These are phyloP conservation scores for Penicillium sp. DNA, from an alignment of 2,329 filamentous ascomycete genomes.

Conservation along the genomic window DNA sequence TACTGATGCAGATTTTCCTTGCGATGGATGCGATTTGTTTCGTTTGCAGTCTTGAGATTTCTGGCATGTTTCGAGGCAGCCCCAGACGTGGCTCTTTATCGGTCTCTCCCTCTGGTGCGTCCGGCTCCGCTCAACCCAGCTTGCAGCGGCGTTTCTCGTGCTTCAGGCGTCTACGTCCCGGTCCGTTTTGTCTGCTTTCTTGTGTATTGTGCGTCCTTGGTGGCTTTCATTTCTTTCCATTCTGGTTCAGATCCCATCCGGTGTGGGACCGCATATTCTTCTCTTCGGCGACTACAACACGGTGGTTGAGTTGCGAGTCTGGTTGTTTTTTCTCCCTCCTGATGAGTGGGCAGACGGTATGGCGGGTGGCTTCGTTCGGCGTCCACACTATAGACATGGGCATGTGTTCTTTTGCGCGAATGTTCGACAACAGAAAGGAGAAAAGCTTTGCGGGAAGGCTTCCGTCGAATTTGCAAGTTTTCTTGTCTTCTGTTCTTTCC, in stretches of 20 bases:
- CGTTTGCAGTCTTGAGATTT: conserved; percentile 8
- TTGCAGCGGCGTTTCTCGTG: conserved; percentile 10
- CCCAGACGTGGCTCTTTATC: conserved; percentile 3
- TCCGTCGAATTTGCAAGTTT: conserved; percentile 21
- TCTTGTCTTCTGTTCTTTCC: conserved; percentile 10
- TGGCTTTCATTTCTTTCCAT: conserved; percentile 13
- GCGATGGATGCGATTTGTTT: conserved; percentile 7
- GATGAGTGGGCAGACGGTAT: conserved; percentile 36
- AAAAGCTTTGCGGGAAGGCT: conserved; percentile 28
- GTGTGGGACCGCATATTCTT: conserved; percentile 28
- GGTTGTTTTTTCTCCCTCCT: conserved; percentile 28
- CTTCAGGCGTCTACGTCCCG: conserved; percentile 10
- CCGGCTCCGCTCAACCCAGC: conserved; percentile 10
- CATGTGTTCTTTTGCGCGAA: conserved; percentile 34
- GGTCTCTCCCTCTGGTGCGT: conserved; percentile 5
- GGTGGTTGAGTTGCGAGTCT: conserved; percentile 29
- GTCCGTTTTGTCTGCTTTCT: conserved; percentile 9
- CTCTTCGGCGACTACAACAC: conserved; percentile 24
- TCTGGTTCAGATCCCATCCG: conserved; percentile 21
- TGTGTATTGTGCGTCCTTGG: conserved; percentile 20
- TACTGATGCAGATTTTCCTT: background rate
- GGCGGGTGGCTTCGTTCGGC: conserved; percentile 40
- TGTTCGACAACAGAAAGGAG: conserved; percentile 27
- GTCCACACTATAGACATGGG: conserved; percentile 45
- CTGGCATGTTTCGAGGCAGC: conserved; percentile 6